phyloP scores from a whole-genome alignment of 345 rosid genomes.

The Salix dunnii region DNA sequence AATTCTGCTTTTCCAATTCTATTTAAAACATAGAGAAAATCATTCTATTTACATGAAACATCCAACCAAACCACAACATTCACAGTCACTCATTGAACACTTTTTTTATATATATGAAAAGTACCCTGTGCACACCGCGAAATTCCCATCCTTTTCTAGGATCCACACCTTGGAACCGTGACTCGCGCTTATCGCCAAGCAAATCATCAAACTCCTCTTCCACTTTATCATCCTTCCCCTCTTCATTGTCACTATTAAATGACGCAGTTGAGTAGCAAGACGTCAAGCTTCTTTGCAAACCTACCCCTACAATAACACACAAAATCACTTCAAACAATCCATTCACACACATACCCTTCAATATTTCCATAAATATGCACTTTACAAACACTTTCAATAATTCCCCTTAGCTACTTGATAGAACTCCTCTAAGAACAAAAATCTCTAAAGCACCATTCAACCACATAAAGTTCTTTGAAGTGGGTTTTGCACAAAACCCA shows the following conservation, averaged over 20 bases:
- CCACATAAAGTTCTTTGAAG: not conserved
- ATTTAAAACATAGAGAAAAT: too few relatives aligned
- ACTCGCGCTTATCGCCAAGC: slow-evolving; percentile 46
- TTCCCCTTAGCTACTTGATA: slow-evolving; percentile 2
- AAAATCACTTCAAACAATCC: not conserved
- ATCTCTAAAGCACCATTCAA: too few relatives aligned
- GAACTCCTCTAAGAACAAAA: slow-evolving; percentile 12
- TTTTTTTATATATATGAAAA: not conserved
- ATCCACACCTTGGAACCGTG: slow-evolving; percentile 76
- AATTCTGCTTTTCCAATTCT: too few relatives aligned
- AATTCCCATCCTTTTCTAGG: slow-evolving; percentile 86
- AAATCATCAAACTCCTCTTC: slow-evolving; percentile 42
- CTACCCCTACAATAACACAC: slow-evolving; percentile 22
- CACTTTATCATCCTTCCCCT: slow-evolving; percentile 16
- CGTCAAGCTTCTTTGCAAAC: slow-evolving; percentile 33
- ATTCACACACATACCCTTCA: not conserved
- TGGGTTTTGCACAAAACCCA: not conserved
- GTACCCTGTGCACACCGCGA: slow-evolving; percentile 95
- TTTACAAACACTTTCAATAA: not conserved
- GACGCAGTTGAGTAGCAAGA: slow-evolving; percentile 35
- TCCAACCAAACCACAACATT: not conserved
- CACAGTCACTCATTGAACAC: not conserved
- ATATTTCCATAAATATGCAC: not conserved
- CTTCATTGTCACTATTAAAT: slow-evolving; percentile 21
- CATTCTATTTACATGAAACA: too few relatives aligned